A percentile compares a stretch with the other conserved stretches of the same genome.
Evolutionary conservation across 2,329 filamentous ascomycete genomes (phyloP).

Genomic region (Arthrocladium fulminans): DNA sequence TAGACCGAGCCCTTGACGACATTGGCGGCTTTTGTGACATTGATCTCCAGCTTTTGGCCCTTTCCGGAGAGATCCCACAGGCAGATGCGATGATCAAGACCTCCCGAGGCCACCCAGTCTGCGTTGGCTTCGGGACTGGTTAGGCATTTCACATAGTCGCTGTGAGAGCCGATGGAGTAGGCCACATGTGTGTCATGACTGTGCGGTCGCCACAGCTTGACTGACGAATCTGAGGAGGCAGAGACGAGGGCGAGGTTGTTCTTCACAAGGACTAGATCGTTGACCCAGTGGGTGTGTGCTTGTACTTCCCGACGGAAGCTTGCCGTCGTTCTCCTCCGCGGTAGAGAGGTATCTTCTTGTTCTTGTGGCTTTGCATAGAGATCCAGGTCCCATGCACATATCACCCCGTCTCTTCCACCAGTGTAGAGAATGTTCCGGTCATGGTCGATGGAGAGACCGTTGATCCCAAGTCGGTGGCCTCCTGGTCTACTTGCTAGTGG

Average conservation of each 20-base stretch:
- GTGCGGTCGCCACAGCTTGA: conserved; percentile 82
- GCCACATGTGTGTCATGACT: conserved; percentile 49
- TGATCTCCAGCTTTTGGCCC: conserved; percentile 78
- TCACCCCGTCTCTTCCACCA: conserved; percentile 84
- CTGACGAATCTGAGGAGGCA: conserved; percentile 85
- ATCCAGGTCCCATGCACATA: conserved; percentile 90
- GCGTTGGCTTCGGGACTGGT: conserved; percentile 62
- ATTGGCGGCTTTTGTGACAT: conserved; percentile 66
- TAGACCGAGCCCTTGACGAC: conserved; percentile 92
- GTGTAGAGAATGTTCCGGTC: conserved; percentile 89
- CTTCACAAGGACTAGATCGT: conserved; percentile 75
- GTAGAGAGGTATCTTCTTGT: conserved; percentile 11
- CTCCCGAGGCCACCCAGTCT: conserved; percentile 88
- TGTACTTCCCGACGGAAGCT: conserved; percentile 56
- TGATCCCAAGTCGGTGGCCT: conserved; percentile 87
- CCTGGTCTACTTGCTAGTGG: conserved; percentile 65
- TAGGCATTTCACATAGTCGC: conserved; percentile 92
- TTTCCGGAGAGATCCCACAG: conserved; percentile 88
- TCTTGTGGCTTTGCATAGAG: conserved; percentile 48
- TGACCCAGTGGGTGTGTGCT: conserved; percentile 93
- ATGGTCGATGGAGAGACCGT: conserved; percentile 81
- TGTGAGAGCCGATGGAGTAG: conserved; percentile 79
- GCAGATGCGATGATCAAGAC: conserved; percentile 82
- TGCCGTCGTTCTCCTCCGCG: conserved; percentile 33
- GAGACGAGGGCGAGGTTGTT: conserved; percentile 73